Base-by-base conservation (phyloP, 139 green algal species). In the Volvox reticuliferus region DNA sequence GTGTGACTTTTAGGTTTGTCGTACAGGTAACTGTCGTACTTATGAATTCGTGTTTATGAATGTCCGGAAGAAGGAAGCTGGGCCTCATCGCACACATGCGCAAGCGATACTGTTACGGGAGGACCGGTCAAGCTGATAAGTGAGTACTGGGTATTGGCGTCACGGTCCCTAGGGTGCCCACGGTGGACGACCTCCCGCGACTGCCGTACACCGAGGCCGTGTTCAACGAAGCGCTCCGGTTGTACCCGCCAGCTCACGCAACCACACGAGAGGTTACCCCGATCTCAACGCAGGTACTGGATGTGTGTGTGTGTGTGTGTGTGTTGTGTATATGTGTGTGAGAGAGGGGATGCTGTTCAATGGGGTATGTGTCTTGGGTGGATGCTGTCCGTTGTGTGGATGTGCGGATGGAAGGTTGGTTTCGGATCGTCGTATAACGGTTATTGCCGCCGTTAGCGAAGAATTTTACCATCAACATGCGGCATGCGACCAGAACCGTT, bases 201-300 rank as follows among this genome's bases (percentile, higher is more conserved):
- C 94, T 95, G 76, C 85, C 91, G 30, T 97, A 95, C 86, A 80
- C 92, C 9, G 89, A 92, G n/a, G 95, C 94, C 0, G 91, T 96
- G 5, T 81, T 96, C 63, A 92, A 92, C 14, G 95, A 97, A 90
- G 78, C 91, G 12, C 68, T 97, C 76, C 91, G 95, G 9, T 79
- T 97, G 36, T 95, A 92, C 86, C 94, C 94, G 1, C 95, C 95
- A 9, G 91, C 85, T 13, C 79, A 91, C 24, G 85, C 18, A 61
- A 90, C 78, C 61, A 83, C 33, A 18, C 44, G 83, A 26, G 18
- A 35, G 30, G 32, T 33, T 33, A 65, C 75, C 12, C 37, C 75
- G 36, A 13, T 12, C 26, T 28, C 67, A 6, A 9, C 61, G 21
- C 35, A 89, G 36, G 83, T 89, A 32, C 12, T 32, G n/a, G 12